phyloP scores from a whole-genome alignment of 2,329 filamentous ascomycete genomes.

The Exophiala sp. region DNA sequence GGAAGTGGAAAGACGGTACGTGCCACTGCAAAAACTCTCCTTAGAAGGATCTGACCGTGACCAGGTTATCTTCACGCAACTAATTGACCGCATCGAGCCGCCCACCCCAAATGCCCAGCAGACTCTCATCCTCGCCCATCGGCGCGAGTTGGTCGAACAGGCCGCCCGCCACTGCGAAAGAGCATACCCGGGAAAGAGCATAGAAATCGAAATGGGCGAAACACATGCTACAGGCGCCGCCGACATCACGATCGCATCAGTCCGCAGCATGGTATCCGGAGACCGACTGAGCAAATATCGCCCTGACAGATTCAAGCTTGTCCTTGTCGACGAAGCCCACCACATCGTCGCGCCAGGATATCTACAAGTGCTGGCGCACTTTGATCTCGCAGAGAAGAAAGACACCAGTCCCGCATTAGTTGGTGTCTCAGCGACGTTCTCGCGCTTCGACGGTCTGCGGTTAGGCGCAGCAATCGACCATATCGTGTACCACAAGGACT shows the following conservation, averaged over 20 bases:
- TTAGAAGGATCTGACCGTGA: not conserved
- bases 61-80: conserved; percentile 90
- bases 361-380: conserved; percentile 70
- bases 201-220: conserved; percentile 90
- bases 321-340: conserved; percentile 94
- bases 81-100: conserved; percentile 72
- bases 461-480: conserved; percentile 85
- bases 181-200: conserved; percentile 73
- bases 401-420: conserved; percentile 63
- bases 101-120: conserved; percentile 59
- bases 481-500: conserved; percentile 91
- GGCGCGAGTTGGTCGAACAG: conserved; percentile 90
- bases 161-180: conserved; percentile 78
- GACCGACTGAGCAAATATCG: conserved; percentile 80
- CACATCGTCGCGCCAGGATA: conserved; percentile 88
- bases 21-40: not conserved
- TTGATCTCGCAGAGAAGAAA: conserved; percentile 60
- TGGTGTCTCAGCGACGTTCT: conserved; percentile 80
- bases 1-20: conserved; percentile 82
- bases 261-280: conserved; percentile 76
- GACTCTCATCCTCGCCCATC: conserved; percentile 87
- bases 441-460: conserved; percentile 77
- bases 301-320: conserved; percentile 74
- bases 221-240: conserved; percentile 72
- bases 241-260: conserved; percentile 90